Conservation (phyloP, 2,329 filamentous ascomycete species). For the Davidsoniella neocaledoniae region DNA sequence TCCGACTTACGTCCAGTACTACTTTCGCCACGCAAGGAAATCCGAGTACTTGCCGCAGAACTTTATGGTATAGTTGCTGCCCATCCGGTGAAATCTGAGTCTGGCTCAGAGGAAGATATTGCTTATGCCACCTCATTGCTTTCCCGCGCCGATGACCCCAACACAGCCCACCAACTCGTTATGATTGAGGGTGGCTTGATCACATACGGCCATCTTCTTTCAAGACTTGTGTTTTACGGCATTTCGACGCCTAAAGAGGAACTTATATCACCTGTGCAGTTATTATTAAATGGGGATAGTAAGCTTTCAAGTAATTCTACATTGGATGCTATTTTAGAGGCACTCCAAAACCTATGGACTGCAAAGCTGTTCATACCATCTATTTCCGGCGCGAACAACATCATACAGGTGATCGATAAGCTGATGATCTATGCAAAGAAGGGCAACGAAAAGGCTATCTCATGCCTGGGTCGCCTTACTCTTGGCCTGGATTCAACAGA, state of each 20-base stretch:
- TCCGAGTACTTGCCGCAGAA: conserved; percentile 49
- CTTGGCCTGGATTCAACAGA: conserved; percentile 36
- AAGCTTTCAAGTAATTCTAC: conserved; percentile 19
- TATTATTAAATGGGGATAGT: conserved; percentile 19
- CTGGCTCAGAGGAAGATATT: conserved; percentile 17
- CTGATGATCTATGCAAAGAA: conserved; percentile 56
- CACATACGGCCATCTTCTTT: conserved; percentile 28
- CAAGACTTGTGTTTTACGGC: conserved; percentile 28
- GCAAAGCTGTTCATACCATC: conserved; percentile 25
- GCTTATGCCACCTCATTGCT: conserved; percentile 27
- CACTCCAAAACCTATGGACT: conserved; percentile 30
- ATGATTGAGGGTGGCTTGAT: conserved; percentile 30
- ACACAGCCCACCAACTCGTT: conserved; percentile 22
- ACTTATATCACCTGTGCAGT: conserved; percentile 17
- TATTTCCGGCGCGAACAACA: conserved; percentile 13
- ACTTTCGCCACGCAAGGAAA: conserved; percentile 53
- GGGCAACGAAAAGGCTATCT: conserved; percentile 66
- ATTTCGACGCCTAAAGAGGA: conserved; percentile 17
- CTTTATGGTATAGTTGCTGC: conserved; percentile 62
- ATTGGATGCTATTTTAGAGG: conserved; percentile 28
- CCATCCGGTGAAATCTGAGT: conserved; percentile 33
- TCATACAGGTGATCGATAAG: conserved; percentile 36
- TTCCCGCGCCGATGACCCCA: conserved; percentile 15
- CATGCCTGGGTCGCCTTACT: conserved; percentile 62
- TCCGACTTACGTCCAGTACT: conserved; percentile 41